Conservation (phyloP, 202 grass and related monocot genomes). For the Saccharum hybrid region DNA sequence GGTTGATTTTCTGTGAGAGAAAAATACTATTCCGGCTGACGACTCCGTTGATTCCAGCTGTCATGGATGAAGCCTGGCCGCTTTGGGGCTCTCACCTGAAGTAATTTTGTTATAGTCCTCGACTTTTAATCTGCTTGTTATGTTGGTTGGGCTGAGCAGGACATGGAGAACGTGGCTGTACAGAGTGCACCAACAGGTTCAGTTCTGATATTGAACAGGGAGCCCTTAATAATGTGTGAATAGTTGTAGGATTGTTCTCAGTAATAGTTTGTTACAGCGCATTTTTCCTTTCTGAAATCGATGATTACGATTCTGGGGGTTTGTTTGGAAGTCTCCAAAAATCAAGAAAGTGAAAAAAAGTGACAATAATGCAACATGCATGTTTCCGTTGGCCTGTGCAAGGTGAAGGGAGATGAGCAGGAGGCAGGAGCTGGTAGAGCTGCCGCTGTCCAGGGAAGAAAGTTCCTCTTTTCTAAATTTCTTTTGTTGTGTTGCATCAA, state of each 20-base stretch:
- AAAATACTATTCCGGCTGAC: no score
- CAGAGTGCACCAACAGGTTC: constrained; percentile 1
- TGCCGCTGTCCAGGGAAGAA: no score
- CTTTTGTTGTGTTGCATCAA: no score
- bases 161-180: constrained; percentile 31
- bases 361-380: neutral
- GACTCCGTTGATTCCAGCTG: no score
- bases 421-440: no score
- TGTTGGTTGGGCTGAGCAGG: neutral
- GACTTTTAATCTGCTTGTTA: neutral
- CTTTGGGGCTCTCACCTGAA: neutral
- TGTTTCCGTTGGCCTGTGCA: neutral
- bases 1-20: no score
- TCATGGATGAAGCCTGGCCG: neutral
- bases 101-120: constrained; percentile 6
- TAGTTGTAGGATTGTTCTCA: constrained; percentile 13
- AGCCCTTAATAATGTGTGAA: constrained; percentile 1
- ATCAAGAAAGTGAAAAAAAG: neutral
- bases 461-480: no score
- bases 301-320: constrained; percentile 4
- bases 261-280: neutral
- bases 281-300: neutral
- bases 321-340: neutral
- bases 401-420: neutral
- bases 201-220: constrained; percentile 12